Evolutionary conservation across 2,329 filamentous ascomycete species (phyloP).

Genomic region (Neurospora sp.): DNA sequence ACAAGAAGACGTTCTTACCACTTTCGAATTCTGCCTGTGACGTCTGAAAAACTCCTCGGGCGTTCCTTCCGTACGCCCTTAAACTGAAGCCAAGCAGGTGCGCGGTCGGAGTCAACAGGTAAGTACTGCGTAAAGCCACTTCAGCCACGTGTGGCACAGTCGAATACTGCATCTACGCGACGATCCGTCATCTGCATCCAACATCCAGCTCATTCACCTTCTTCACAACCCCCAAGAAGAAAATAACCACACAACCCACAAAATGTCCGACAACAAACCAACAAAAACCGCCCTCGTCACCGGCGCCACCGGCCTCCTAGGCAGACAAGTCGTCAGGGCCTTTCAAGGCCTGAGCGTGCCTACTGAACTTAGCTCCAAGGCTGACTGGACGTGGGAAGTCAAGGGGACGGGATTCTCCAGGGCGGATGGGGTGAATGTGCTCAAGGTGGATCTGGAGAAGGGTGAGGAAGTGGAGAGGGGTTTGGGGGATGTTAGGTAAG

Average conservation of each 20-base stretch:
- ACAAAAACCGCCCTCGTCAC: constrained; percentile 60
- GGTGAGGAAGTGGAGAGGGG: constrained; percentile 35
- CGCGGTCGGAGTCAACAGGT: not conserved
- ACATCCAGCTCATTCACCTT: not conserved
- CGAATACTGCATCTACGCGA: not conserved
- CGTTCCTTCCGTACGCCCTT: not conserved
- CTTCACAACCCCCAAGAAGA: not conserved
- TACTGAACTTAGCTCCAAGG: not conserved
- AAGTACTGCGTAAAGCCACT: not conserved
- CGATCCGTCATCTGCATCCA: not conserved
- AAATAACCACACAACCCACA: constrained; percentile 7
- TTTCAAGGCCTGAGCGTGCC: not conserved
- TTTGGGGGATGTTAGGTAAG: constrained; percentile 47
- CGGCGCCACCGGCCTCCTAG: constrained; percentile 75
- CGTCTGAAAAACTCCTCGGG: not conserved
- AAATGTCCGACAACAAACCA: constrained; percentile 20
- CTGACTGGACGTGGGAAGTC: constrained; percentile 52
- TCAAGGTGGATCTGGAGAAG: constrained; percentile 47
- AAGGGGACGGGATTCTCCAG: constrained; percentile 67
- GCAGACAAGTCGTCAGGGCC: constrained; percentile 63
- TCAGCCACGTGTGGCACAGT: not conserved
- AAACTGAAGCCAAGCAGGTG: not conserved
- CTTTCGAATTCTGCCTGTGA: not conserved
- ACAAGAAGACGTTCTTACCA: not conserved
- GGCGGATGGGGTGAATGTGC: constrained; percentile 58